Evolutionary conservation across 768 basidiomycete genomes (phyloP), one percentile per base, ranked within the genome.

Genomic region (Artomyces pyxidatus): DNA sequence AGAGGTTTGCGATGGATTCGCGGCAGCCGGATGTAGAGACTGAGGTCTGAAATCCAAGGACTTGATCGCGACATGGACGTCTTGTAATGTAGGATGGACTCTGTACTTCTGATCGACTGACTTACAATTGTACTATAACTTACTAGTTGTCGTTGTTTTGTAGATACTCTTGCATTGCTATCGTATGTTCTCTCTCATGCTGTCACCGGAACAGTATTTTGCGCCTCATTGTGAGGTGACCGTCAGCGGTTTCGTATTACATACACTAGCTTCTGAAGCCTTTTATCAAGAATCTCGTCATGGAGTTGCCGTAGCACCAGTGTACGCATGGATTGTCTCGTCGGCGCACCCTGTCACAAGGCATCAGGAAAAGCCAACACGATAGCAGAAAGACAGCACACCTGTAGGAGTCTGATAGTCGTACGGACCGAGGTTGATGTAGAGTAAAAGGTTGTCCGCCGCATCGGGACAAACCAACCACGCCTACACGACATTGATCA

Each of bases 321-420:
- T 80, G 61, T 79, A 81, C 6, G 74, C 78, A 56, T 80, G 74
- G 53, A 81, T 74, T 1, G 78, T 80, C 62, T 79, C 68, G 56
- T 80, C 78, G 2, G 76, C 73, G 56, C 77, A 80, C 12, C 79
- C 79, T 40, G 22, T 4, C 22, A 11, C 11, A 6, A 17, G 14
- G 3, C 22, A 19, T 40, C 4, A 40, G 17, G 11, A 23, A 23
- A 11, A 40, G 22, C 3, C 39, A 11, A n/a, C n/a, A 11, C 22
- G 14, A 23, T 40, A 4, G 39, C 39, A 17, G 4, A 40, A 21
- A 35, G n/a, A 12, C 32, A 17, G 22, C 39, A 11, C 39, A 40
- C 39, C 45, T 42, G 78, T 63, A 2, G 80, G 80, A 1, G 80
- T 81, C 62, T 69, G 61, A 59, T 78, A 80, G 26, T 57, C 65